Base-by-base conservation (phyloP, 2,329 filamentous ascomycete species). In the Penicillium sp. region DNA sequence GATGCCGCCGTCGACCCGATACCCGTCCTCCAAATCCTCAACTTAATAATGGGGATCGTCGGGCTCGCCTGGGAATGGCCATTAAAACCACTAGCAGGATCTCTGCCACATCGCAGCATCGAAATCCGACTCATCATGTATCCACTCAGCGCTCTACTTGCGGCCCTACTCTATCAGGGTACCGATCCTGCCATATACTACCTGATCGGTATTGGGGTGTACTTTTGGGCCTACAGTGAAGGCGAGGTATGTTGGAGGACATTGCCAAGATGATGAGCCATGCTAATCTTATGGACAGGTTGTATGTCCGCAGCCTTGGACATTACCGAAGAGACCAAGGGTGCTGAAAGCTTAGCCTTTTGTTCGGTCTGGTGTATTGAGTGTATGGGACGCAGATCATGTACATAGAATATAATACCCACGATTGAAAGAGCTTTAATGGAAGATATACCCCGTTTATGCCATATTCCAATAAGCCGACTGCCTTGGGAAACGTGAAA, bases 201-300 rank as follows among this genome's bases (percentile, higher is more conserved):
- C 68, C 68, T 95, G 24, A 81, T 96, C 54, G 92, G 86, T 18
- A 84, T 95, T 74, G 78, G 76, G 6, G 85, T 93, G 12, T 98
- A 97, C 72, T 95, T 97, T 64, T 96, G 91, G 91, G 93, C 89
- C 1, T 97, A 95, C 65, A 93, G 87, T 64, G 92, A 98, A 72
- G 93, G 93, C 72, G 93, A 98, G 85, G 91, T 95, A 73, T 67
- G 86, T 37, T 18, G 9, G 15, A 37, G 3, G 4, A 35, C 9
- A 37, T 18, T 10, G 15, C 12, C 33, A 4, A 20, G 8, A 35
- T 3, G 4, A 10, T 43, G 43, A 3, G 35, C 49, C 48, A 37
- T 42, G 20, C 28, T 48, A 41, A 52, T 29, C 12, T 32, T 50
- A 35, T 50, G 50, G 62, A 42, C 48, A 87, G 83, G 79, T 85